Conservation (phyloP, 1,284 basidiomycete genomes). For the Meripilus lineatus region DNA sequence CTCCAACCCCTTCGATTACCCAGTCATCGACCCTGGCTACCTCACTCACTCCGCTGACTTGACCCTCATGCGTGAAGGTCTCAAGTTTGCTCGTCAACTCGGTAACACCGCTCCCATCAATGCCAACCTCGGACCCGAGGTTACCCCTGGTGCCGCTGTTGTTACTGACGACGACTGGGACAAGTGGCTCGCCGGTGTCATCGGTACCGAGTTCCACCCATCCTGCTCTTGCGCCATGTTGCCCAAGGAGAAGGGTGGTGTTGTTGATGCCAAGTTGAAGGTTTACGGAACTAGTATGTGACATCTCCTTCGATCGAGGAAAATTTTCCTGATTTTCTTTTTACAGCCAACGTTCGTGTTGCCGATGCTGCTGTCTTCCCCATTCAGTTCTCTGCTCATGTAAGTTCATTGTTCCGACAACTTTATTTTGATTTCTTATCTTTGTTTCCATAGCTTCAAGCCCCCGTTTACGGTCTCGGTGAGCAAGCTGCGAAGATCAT, state of each 20-base stretch:
- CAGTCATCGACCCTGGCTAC: slow-evolving; percentile 62
- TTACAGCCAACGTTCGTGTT: slow-evolving; percentile 42
- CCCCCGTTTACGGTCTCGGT: slow-evolving; percentile 64
- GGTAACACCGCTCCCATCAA: slow-evolving; percentile 37
- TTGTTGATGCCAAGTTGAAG: slow-evolving; percentile 56
- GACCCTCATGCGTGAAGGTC: slow-evolving; percentile 49
- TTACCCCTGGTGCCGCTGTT: slow-evolving; percentile 34
- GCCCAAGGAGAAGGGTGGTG: slow-evolving; percentile 55
- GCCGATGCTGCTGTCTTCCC: slow-evolving; percentile 54
- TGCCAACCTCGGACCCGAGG: slow-evolving; percentile 30
- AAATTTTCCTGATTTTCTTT: background rate
- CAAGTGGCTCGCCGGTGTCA: slow-evolving; percentile 34
- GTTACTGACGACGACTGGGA: slow-evolving; percentile 43
- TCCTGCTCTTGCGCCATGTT: slow-evolving; percentile 62
- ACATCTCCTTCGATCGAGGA: background rate
- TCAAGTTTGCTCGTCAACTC: slow-evolving; percentile 46
- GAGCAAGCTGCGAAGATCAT: slow-evolving; percentile 66
- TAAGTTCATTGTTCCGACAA: slow-evolving; percentile 20
- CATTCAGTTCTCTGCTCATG: slow-evolving; percentile 46
- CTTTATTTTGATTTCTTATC: slow-evolving; percentile 12
- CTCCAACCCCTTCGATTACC: slow-evolving; percentile 47
- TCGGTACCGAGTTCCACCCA: slow-evolving; percentile 51
- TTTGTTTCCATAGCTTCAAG: slow-evolving; percentile 35
- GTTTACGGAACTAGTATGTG: slow-evolving; percentile 50
- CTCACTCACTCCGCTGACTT: slow-evolving; percentile 50